Evolutionary conservation across 768 basidiomycete species (phyloP).

Genomic region (Glaciozyma antarctica): DNA sequence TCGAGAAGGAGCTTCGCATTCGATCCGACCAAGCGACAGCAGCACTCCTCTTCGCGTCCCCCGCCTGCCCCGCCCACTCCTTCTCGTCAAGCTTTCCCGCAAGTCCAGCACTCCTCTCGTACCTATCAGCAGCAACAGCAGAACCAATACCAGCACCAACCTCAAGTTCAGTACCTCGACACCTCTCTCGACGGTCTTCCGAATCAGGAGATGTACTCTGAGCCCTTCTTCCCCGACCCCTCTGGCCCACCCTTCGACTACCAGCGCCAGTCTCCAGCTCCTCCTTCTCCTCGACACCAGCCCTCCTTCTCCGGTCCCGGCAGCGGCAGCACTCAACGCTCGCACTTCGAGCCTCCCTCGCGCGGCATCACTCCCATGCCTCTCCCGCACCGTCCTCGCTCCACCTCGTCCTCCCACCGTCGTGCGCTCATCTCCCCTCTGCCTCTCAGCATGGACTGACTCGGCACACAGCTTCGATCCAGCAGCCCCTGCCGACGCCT

Average conservation of each 20-base stretch:
- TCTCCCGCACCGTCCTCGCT: background rate
- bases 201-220: background rate
- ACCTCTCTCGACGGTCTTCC: background rate
- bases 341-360: background rate
- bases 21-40: background rate
- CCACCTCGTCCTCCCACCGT: background rate
- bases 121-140: background rate
- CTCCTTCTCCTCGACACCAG: too few species aligned
- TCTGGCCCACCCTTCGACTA: too few species aligned
- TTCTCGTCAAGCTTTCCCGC: background rate
- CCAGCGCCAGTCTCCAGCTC: too few species aligned
- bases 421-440: background rate
- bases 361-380: constrained; percentile 2
- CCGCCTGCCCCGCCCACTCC: background rate
- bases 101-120: background rate
- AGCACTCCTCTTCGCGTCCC: background rate
- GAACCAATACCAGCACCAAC: background rate
- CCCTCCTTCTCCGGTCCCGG: background rate
- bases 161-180: background rate
- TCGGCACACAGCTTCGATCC: background rate
- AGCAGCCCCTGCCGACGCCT: background rate
- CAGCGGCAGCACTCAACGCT: background rate
- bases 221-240: background rate
- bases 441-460: background rate
- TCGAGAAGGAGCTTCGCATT: too few species aligned